Evolutionary conservation across 192 early-diverging fungal species (phyloP).

Genomic region (Backusella liffmaniae): DNA sequence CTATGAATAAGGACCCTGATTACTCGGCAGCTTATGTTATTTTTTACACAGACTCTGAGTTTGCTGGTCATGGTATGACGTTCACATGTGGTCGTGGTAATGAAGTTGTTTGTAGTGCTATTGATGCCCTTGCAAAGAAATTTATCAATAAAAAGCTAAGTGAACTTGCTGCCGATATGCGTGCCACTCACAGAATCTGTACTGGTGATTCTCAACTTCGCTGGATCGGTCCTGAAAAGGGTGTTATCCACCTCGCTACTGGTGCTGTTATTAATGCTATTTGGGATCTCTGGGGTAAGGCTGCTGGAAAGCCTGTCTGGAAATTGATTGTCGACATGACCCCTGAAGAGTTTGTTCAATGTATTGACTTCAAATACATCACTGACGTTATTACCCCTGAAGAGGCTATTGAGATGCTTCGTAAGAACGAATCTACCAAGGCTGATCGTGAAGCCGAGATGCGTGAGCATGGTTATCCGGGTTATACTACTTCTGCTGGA

Average conservation of each 20-base stretch:
- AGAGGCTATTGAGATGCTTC: constrained; percentile 40
- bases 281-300: constrained; percentile 48
- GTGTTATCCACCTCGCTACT: constrained; percentile 40
- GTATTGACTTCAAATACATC: constrained; percentile 47
- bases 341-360: constrained; percentile 40
- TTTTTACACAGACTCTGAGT: constrained; percentile 28
- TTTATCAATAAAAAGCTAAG: constrained; percentile 30
- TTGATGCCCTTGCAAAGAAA: constrained; percentile 37
- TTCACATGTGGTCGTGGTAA: constrained; percentile 40
- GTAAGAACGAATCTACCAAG: constrained; percentile 39
- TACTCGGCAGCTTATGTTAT: constrained; percentile 43
- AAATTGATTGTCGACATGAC: constrained; percentile 42
- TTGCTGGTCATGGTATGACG: constrained; percentile 39
- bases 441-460: constrained; percentile 33
- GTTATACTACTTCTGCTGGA: constrained; percentile 44
- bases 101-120: constrained; percentile 33
- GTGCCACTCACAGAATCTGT: constrained; percentile 31
- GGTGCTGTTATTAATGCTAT: constrained; percentile 47
- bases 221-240: constrained; percentile 47
- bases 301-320: constrained; percentile 42
- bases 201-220: constrained; percentile 40
- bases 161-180: constrained; percentile 30
- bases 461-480: constrained; percentile 37
- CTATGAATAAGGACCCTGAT: constrained; percentile 44
- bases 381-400: constrained; percentile 43